Base-by-base conservation (phyloP, 202 grass and related monocot genomes). In the Panicum hallii region DNA sequence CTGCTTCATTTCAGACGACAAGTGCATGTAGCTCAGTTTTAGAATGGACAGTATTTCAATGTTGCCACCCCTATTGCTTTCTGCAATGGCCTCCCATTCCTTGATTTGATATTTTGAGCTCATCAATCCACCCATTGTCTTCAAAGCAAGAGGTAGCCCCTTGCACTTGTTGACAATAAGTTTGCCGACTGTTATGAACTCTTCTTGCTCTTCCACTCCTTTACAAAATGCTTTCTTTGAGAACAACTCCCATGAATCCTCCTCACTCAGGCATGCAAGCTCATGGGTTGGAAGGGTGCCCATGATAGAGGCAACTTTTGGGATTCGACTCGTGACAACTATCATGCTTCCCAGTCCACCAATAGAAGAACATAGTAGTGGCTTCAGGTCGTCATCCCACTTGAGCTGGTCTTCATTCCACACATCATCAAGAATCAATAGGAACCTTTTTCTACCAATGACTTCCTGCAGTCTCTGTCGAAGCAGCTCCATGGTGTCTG, bases 1-100 rank as follows among this genome's bases (percentile, higher is more conserved):
- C 12, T n/a, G 78, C 5, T 87, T 86, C 50, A 44, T 23, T 22
- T 61, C 32, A 11, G 13, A n/a, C 5, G 72, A 16, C 60, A 90
- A 17, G 28, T 80, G 56, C n/a, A 40, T 52, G 22, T 87, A 90
- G 67, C 80, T 87, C 49, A 83, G 55, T 50, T 15, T 63, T 32
- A 90, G 68, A 54, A 63, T 41, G 23, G 80, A 19, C 38, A 87
- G 0, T 10, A 75, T 20, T 53, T 19, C 67, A 1, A 16, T 0
- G 17, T 74, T 6, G 0, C 61, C 53, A 56, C 53, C 36, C 53
- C 60, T 17, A 42, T 83, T 41, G 44, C 84, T 80, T 61, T 87
- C 12, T 30, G 60, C 26, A 63, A 63, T 63, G 60, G 0, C 23
- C 11, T 63, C 60, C 60, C 60, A 63, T 63, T 63, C 26, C 23